Conservation (phyloP, 2,329 filamentous ascomycete genomes). For the Trichophyton schoenleinii region DNA sequence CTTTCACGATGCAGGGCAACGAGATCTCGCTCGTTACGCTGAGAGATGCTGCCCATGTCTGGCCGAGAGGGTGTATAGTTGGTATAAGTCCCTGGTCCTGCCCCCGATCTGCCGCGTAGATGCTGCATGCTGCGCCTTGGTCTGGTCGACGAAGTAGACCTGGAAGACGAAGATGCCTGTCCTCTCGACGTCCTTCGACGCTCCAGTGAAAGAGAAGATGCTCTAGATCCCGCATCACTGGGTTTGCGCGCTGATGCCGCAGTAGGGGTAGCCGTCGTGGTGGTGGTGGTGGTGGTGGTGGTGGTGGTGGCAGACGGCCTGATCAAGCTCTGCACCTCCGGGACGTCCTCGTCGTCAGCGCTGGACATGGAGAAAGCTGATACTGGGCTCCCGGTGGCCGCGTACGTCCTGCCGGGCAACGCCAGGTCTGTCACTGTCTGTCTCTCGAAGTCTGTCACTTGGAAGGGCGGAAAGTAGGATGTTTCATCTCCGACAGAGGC, state of each 20-base stretch:
- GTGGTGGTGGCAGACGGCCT: neutral
- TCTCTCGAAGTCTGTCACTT: constrained; percentile 13
- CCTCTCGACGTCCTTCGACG: constrained; percentile 25
- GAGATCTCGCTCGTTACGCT: constrained; percentile 23
- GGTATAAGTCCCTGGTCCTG: constrained; percentile 21
- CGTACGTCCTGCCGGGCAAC: constrained; percentile 5
- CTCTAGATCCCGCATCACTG: constrained; percentile 16
- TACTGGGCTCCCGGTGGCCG: constrained; percentile 7
- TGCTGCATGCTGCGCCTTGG: constrained; percentile 19
- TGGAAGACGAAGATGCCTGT: constrained; percentile 16
- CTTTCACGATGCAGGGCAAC: constrained; percentile 30
- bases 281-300: no score
- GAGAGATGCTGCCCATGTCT: constrained; percentile 9
- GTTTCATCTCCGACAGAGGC: constrained; percentile 6
- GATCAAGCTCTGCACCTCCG: constrained; percentile 6
- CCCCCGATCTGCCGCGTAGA: constrained; percentile 18
- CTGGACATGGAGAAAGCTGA: constrained; percentile 7
- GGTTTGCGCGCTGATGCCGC: neutral
- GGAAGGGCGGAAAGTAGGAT: constrained; percentile 16
- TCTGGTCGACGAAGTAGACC: constrained; percentile 16
- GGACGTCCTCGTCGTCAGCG: constrained; percentile 4
- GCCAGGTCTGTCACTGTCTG: constrained; percentile 5
- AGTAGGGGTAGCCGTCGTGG: neutral
- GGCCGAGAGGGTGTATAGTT: constrained; percentile 12
- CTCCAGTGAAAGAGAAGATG: constrained; percentile 19